phyloP scores from a whole-genome alignment of 352 stramenopile species.

The Phytophthora melonis region DNA sequence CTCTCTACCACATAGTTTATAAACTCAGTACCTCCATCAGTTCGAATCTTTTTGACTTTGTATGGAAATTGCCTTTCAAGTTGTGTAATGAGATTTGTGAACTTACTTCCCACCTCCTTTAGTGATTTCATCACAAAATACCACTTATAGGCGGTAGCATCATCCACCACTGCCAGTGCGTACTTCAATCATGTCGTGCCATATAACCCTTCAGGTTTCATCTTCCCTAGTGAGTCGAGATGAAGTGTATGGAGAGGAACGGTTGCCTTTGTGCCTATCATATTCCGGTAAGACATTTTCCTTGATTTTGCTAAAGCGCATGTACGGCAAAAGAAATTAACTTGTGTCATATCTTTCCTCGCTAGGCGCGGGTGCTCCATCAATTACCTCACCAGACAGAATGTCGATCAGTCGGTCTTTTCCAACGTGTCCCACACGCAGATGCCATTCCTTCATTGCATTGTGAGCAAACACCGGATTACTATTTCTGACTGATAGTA shows the following conservation, averaged over 20 bases:
- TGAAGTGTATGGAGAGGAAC: not conserved
- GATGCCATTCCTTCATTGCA: not conserved
- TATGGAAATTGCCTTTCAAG: not conserved
- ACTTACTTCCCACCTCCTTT: not conserved
- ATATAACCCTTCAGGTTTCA: not conserved
- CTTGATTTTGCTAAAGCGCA: not conserved
- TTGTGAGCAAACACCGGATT: not conserved
- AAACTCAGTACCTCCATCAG: constrained; percentile 17
- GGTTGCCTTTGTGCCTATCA: not conserved
- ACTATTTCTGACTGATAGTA: not conserved
- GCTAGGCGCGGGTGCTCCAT: not conserved
- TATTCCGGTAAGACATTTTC: not conserved
- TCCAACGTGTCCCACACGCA: no score
- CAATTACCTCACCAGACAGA: not conserved
- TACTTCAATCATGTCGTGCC: not conserved
- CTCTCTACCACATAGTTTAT: not conserved
- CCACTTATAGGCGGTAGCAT: constrained; percentile 23
- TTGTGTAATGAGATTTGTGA: not conserved
- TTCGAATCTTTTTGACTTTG: not conserved
- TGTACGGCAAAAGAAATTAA: not conserved
- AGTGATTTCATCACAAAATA: constrained; percentile 23
- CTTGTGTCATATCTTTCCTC: not conserved
- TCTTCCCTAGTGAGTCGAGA: not conserved
- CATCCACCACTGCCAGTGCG: not conserved
- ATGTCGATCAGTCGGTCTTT: no score